Percentiles rank a stretch among this genome's conserved stretches.
Evolutionary conservation across 73 alveolate species (phyloP).

Genomic region (Urostyla sp.): DNA sequence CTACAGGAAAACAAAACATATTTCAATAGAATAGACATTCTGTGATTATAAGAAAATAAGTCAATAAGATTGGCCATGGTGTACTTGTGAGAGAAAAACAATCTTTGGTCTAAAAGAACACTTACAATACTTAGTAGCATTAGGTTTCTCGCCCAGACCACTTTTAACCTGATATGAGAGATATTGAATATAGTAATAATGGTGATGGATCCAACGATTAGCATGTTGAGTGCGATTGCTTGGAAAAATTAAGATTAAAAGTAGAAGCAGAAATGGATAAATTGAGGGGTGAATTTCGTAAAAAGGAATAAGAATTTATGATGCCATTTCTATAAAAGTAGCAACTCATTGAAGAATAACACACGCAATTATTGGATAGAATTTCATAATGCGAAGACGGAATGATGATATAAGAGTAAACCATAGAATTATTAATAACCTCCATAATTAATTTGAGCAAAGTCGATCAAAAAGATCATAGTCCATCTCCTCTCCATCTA

Average conservation of each 20-base stretch:
- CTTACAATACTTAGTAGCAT: too few relatives aligned
- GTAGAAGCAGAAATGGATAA: slow-evolving; percentile 36
- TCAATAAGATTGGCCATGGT: not conserved
- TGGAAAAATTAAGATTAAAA: slow-evolving; percentile 17
- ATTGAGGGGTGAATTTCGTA: slow-evolving; percentile 35
- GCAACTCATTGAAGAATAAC: not conserved
- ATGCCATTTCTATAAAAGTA: slow-evolving; percentile 7
- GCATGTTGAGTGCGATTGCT: slow-evolving; percentile 22
- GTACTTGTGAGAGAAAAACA: not conserved
- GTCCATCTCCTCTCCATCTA: too few relatives aligned
- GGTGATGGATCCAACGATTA: not conserved
- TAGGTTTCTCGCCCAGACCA: too few relatives aligned
- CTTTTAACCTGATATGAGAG: too few relatives aligned
- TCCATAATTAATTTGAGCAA: not conserved
- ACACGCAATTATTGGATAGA: not conserved
- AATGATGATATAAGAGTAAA: slow-evolving; percentile 18
- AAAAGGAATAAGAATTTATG: slow-evolving; percentile 20
- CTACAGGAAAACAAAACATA: too few relatives aligned
- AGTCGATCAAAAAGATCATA: not conserved
- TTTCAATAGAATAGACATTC: too few relatives aligned
- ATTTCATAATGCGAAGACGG: slow-evolving; percentile 17
- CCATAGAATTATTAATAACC: slow-evolving; percentile 6
- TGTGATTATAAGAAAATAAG: not conserved
- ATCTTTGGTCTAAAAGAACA: not conserved
- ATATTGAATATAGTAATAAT: too few relatives aligned